Evolutionary conservation across 2,329 filamentous ascomycete species (phyloP), one percentile per base, ranked within the genome.

Genomic region (Fusarium siculi): DNA sequence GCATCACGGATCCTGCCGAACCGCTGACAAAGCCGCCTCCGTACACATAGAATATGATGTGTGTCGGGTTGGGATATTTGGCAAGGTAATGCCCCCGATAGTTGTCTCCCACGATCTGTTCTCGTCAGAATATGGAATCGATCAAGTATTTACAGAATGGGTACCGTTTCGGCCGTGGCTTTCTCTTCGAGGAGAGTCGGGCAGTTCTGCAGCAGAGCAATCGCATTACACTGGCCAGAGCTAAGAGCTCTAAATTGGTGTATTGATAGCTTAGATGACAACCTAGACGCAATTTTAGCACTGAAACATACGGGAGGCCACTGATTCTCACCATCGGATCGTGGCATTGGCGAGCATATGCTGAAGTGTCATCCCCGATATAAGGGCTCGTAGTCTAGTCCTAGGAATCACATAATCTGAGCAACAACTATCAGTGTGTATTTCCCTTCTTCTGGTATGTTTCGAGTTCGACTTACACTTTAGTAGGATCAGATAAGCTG

Each of bases 261-360:
- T 15, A 52, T 34, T 11, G 49, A 52, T 7, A 52, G 9, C 2
- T 32, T 52, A 19, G 16, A 25, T 25, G 49, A 52, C 3, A 52
- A 11, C 49, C 49, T 52, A 19, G 6, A 25, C 4, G 28, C 28
- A 28, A 28, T 15, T 25, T 52, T 2, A 52, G n/a, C 9, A 2
- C 10, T 15, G 16, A 11, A 8, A 8, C 11, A 9, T 19, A 14
- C n/a, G 0, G 6, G 5, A 25, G 16, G 8, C 4, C 7, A 10
- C 15, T 0, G 2, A 2, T 21, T 15, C 32, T 11, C n/a, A 52
- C 49, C 49, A 52, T 10, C 49, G 32, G 5, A 52, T 52, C 32
- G 49, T 52, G 6, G 32, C 49, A 36, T 52, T 52, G 32, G 49
- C 49, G 9, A 52, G 30, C 49, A 52, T 52, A 11, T 52, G 49